These are phyloP conservation scores for Kalmanozyma brasiliensis DNA, from an alignment of 1,284 basidiomycete genomes.

Conservation along the genomic window DNA sequence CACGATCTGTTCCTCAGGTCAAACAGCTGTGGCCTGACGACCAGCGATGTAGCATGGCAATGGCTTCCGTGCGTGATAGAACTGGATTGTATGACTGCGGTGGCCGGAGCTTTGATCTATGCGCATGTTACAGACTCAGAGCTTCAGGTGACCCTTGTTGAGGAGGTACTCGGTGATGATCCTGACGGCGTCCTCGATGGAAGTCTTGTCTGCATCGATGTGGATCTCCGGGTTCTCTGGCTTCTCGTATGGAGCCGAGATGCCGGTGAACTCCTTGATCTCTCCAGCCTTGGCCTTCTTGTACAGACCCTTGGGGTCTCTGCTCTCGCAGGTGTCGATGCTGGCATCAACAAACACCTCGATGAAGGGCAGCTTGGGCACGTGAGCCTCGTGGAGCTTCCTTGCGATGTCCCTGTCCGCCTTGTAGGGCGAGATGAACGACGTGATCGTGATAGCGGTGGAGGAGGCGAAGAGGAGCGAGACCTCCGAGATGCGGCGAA, in stretches of 20 bases:
- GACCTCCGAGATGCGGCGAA: conserved; percentile 96
- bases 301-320: conserved; percentile 98
- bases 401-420: conserved; percentile 87
- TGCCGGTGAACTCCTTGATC: conserved; percentile 98
- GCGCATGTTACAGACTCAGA: conserved; percentile 20
- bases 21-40: no score
- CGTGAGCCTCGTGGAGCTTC: conserved; percentile 75
- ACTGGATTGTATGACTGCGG: no score
- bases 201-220: conserved; percentile 84
- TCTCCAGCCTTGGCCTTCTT: conserved; percentile 95
- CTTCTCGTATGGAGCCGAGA: conserved; percentile 95
- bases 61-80: no score
- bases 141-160: conserved; percentile 69
- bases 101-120: no score
- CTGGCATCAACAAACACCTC: conserved; percentile 94
- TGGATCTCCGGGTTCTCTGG: conserved; percentile 89
- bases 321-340: conserved; percentile 83
- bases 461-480: conserved; percentile 93
- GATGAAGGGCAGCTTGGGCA: conserved; percentile 81
- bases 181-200: conserved; percentile 82
- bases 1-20: no score
- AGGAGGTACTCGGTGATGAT: conserved; percentile 85
- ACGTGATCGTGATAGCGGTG: conserved; percentile 85
- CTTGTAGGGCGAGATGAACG: conserved; percentile 96
- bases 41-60: no score